Percentiles rank a stretch among this genome's conserved stretches.
Conservation (phyloP, 108 stramenopile genomes). For the Aureococcus anophagefferens region DNA sequence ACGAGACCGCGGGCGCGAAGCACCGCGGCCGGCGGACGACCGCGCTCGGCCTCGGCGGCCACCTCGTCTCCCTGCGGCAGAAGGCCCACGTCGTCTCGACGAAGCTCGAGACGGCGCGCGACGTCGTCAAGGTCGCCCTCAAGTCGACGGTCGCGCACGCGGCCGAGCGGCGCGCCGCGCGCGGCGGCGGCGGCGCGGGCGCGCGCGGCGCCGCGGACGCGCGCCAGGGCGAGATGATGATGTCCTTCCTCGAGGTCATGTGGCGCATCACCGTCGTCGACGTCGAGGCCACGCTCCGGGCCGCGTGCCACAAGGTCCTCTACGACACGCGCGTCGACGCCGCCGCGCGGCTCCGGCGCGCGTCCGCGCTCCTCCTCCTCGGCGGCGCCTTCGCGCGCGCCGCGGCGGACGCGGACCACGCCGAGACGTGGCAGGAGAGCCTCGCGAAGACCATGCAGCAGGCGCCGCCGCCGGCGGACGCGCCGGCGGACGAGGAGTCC, state of each 20-base stretch:
- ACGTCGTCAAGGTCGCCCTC: background rate
- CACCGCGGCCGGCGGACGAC: background rate
- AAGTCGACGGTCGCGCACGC: background rate
- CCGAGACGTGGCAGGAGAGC: background rate
- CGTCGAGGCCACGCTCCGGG: slow-evolving; percentile 60
- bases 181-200: background rate
- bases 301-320: slow-evolving; percentile 59
- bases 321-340: slow-evolving; percentile 52
- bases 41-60: background rate
- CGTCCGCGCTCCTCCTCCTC: slow-evolving; percentile 38
- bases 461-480: too few relatives aligned
- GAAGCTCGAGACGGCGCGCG: background rate
- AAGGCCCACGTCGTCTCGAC: background rate
- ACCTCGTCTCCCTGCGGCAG: background rate
- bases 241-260: slow-evolving; percentile 43
- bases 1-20: background rate
- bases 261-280: slow-evolving; percentile 71
- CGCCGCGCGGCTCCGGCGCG: slow-evolving; percentile 47
- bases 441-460: background rate
- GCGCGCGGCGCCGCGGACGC: background rate
- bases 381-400: slow-evolving; percentile 42
- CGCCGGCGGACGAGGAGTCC: too few relatives aligned
- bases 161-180: background rate
- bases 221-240: slow-evolving; percentile 29
- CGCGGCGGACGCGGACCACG: background rate